Conservation (phyloP, 208 protist genomes). For the Vickermania spadyakhi region DNA sequence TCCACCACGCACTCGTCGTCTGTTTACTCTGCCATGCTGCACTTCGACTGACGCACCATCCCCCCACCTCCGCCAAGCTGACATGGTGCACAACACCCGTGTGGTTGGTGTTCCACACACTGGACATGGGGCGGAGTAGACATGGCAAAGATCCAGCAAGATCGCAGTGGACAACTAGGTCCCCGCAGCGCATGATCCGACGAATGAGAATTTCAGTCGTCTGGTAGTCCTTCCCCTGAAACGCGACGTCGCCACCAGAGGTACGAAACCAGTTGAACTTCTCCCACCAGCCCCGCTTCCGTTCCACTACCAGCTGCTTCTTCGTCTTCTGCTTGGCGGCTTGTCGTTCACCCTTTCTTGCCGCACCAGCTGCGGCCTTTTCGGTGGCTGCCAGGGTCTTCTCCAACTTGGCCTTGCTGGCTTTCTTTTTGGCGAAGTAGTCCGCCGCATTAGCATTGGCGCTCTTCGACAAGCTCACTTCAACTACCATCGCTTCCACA, state of each 20-base stretch:
- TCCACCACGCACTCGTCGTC: conserved; percentile 92
- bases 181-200: conserved; percentile 60
- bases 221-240: conserved; percentile 90
- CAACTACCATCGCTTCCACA: conserved; percentile 53
- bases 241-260: conserved; percentile 93
- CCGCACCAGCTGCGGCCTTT: conserved; percentile 80
- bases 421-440: conserved; percentile 88
- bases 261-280: conserved; percentile 98
- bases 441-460: conserved; percentile 92
- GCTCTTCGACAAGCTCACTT: conserved; percentile 88
- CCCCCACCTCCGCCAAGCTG: conserved; percentile 86
- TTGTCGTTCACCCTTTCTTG: conserved; percentile 43
- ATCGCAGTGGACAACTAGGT: conserved; percentile 96
- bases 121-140: conserved; percentile 87
- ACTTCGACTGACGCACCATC: conserved; percentile 88
- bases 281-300: conserved; percentile 96
- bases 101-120: conserved; percentile 14
- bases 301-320: conserved; percentile 74
- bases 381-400: conserved; percentile 73
- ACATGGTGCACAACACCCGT: conserved; percentile 20
- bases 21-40: conserved; percentile 93
- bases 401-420: conserved; percentile 70
- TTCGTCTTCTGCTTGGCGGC: conserved; percentile 58
- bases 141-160: conserved; percentile 88
- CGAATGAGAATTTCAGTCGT: conserved; percentile 94